Evolutionary conservation across 2,329 filamentous ascomycete genomes (phyloP).

Genomic region (Scedosporium aurantiacum): DNA sequence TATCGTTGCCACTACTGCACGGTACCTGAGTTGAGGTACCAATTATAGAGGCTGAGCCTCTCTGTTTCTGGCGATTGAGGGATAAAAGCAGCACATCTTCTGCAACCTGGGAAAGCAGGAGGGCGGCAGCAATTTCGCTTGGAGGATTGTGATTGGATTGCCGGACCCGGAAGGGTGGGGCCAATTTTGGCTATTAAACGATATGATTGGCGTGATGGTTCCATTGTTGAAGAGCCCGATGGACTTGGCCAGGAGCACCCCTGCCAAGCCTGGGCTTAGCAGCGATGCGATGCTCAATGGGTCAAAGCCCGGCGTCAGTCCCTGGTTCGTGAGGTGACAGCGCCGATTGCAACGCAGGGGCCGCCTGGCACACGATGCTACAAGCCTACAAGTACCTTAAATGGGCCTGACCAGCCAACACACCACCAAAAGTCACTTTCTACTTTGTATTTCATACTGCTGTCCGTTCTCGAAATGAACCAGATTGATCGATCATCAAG

Average conservation of each 20-base stretch:
- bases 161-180: background rate
- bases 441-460: no score
- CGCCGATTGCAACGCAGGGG: conserved; percentile 1
- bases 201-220: background rate
- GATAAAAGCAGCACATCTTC: background rate
- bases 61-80: background rate
- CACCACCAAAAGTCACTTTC: background rate
- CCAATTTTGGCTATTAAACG: background rate
- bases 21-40: background rate
- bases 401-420: background rate
- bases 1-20: background rate
- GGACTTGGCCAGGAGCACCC: background rate
- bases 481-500: background rate
- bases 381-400: background rate
- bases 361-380: background rate
- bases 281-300: background rate
- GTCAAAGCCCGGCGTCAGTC: background rate
- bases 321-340: background rate
- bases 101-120: background rate
- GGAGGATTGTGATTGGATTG: background rate
- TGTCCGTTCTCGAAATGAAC: no score
- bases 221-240: background rate
- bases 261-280: conserved; percentile 3
- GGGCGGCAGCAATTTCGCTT: background rate
- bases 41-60: background rate